Conservation (phyloP, 1,284 basidiomycete genomes). For the Puccinia coronata region DNA sequence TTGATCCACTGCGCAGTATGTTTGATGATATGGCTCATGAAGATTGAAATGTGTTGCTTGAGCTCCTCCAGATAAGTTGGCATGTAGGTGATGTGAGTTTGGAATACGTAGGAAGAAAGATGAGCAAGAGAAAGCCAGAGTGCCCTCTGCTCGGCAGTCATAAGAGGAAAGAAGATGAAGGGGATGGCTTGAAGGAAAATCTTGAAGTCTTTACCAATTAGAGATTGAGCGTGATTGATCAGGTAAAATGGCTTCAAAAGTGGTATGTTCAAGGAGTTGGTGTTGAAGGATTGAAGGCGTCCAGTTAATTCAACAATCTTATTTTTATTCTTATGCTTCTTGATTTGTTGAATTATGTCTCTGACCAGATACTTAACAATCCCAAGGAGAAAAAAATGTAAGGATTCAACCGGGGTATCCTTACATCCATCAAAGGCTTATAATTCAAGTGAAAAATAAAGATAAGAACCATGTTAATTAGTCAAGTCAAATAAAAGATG, state of each 20-base stretch:
- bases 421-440: neutral
- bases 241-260: neutral
- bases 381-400: neutral
- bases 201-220: constrained; percentile 60
- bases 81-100: constrained; percentile 54
- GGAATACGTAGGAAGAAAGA: constrained; percentile 60
- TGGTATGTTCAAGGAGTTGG: neutral
- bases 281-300: neutral
- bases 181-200: constrained; percentile 60
- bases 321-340: neutral
- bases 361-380: neutral
- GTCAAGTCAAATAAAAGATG: neutral
- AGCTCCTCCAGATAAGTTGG: neutral
- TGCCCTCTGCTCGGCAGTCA: constrained; percentile 51
- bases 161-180: constrained; percentile 59
- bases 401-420: neutral
- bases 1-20: constrained; percentile 60
- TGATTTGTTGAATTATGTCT: neutral
- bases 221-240: constrained; percentile 55
- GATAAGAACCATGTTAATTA: too few relatives aligned
- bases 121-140: constrained; percentile 58
- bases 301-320: neutral
- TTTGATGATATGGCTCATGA: constrained; percentile 55
- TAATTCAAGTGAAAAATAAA: neutral
- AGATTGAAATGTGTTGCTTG: constrained; percentile 55